Evolutionary conservation across 169 alveolate species (phyloP).

Genomic region (Plasmodium billcollinsi): DNA sequence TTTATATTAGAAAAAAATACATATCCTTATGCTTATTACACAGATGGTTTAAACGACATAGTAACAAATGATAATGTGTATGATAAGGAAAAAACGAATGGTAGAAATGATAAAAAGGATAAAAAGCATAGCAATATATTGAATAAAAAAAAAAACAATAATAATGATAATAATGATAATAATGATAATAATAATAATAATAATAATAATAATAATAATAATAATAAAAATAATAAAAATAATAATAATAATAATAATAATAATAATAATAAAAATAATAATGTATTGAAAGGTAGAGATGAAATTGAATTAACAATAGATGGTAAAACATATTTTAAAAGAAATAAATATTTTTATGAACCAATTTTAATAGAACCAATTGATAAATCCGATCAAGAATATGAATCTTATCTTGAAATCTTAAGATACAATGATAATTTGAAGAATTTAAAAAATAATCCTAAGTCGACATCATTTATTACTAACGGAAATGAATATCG

Average conservation of each 20-base stretch:
- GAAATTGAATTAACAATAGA: constrained; percentile 58
- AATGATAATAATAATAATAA: constrained; percentile 2
- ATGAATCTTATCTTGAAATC: constrained; percentile 74
- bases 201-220: background rate
- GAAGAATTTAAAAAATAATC: constrained; percentile 36
- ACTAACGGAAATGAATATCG: constrained; percentile 77
- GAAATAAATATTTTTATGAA: constrained; percentile 77
- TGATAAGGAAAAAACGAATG: background rate
- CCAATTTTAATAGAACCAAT: constrained; percentile 56
- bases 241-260: background rate
- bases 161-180: background rate
- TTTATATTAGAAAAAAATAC: background rate
- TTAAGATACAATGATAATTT: constrained; percentile 51
- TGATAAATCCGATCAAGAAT: constrained; percentile 65
- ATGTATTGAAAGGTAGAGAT: constrained; percentile 17
- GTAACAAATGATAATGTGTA: background rate
- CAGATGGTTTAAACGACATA: too few relatives aligned
- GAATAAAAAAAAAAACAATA: background rate
- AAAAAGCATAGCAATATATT: too few relatives aligned
- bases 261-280: constrained; percentile 2
- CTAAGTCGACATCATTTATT: constrained; percentile 52
- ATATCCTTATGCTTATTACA: background rate
- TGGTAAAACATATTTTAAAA: constrained; percentile 72
- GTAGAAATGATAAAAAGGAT: too few relatives aligned
- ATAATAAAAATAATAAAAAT: background rate